Conservation (phyloP, 169 alveolate genomes). For the Plasmodium berghei region DNA sequence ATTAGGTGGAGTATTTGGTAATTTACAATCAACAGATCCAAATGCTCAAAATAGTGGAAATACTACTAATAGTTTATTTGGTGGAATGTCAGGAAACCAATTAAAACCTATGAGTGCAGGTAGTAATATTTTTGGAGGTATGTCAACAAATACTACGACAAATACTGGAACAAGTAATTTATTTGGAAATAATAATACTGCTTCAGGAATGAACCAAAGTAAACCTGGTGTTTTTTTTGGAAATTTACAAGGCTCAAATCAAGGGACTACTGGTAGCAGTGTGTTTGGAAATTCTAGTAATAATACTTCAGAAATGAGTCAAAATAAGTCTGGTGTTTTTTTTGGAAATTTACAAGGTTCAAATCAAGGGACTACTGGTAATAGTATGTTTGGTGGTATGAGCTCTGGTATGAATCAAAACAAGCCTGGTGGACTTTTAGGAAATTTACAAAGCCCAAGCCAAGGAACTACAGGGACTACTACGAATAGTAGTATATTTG, state of each 20-base stretch:
- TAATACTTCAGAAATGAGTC: not conserved
- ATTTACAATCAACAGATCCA: conserved; percentile 17
- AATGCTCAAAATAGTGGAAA: conserved; percentile 1
- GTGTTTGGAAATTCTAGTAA: conserved; percentile 54
- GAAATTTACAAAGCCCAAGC: conserved; percentile 3
- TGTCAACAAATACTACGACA: conserved; percentile 7
- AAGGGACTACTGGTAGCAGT: conserved; percentile 5
- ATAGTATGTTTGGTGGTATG: conserved; percentile 31
- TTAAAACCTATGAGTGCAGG: conserved; percentile 16
- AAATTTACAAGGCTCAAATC: conserved; percentile 17
- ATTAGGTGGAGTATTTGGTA: conserved; percentile 48
- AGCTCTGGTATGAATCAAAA: conserved; percentile 32
- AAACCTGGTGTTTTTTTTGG: conserved; percentile 56
- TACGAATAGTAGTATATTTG: conserved; percentile 23
- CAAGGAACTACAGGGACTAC: conserved; percentile 17
- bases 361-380: conserved; percentile 25
- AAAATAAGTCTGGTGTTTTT: conserved; percentile 39
- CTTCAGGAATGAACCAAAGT: conserved; percentile 43
- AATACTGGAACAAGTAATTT: conserved; percentile 29
- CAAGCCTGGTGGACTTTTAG: conserved; percentile 48
- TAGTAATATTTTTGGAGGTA: conserved; percentile 52
- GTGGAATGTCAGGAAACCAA: conserved; percentile 19
- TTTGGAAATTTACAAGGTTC: conserved; percentile 29
- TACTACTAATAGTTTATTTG: conserved; percentile 16
- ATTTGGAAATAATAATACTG: conserved; percentile 33